Percentiles rank a stretch among this genome's conserved stretches.
phyloP scores from a whole-genome alignment of 495 filamentous ascomycete genomes.

The Penicillium robsamsonii region DNA sequence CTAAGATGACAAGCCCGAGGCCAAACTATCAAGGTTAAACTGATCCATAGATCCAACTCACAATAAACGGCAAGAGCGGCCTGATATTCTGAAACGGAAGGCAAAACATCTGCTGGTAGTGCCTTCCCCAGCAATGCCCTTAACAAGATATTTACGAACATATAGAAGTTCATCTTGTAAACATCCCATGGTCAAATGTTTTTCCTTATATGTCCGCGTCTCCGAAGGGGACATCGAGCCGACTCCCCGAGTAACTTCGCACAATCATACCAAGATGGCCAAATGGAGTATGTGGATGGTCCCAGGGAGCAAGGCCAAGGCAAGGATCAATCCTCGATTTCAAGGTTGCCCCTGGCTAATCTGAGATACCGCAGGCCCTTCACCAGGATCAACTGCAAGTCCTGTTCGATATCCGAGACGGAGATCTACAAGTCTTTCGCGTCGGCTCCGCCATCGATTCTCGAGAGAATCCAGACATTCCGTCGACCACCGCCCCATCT shows the following conservation, averaged over 20 bases:
- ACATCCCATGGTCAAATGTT: background rate
- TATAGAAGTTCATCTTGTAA: background rate
- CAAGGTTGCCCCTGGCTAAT: background rate
- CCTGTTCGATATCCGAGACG: background rate
- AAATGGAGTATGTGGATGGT: background rate
- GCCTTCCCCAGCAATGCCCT: background rate
- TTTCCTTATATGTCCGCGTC: constrained; percentile 3
- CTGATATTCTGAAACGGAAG: background rate
- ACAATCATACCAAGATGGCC: constrained; percentile 1
- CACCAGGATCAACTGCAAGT: background rate
- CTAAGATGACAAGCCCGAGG: too few relatives aligned
- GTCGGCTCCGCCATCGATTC: constrained; percentile 37
- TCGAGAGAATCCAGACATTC: constrained; percentile 31
- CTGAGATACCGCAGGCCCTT: background rate
- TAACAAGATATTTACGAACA: background rate
- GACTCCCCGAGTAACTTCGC: background rate
- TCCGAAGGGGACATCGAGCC: background rate
- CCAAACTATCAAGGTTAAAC: too few relatives aligned
- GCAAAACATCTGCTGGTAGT: background rate
- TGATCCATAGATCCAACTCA: background rate
- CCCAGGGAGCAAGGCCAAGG: background rate
- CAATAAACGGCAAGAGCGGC: background rate
- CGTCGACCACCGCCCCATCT: constrained; percentile 9
- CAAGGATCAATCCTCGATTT: background rate
- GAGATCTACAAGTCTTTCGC: constrained; percentile 25